These are phyloP conservation scores for Vitis cinerea DNA, from an alignment of 164 flowering plant species.

Conservation along the genomic window DNA sequence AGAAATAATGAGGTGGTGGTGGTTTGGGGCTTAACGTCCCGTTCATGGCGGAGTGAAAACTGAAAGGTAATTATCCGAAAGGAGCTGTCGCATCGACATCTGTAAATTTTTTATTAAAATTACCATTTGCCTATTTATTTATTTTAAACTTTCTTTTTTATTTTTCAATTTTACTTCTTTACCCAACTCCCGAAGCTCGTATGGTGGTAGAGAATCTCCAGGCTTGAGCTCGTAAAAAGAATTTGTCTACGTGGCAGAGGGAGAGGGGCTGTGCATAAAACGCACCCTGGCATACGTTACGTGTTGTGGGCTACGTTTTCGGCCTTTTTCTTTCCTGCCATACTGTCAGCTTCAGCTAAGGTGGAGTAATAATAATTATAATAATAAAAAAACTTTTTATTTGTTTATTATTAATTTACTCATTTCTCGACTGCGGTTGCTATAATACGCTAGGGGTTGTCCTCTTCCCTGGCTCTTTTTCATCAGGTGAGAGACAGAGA, in stretches of 20 bases:
- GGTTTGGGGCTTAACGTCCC: too few relatives aligned
- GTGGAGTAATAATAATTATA: background rate
- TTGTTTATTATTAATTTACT: too few relatives aligned
- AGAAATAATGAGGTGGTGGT: too few relatives aligned
- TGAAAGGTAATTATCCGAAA: too few relatives aligned
- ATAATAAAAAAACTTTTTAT: background rate
- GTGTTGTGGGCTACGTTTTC: background rate
- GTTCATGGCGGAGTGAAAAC: too few relatives aligned
- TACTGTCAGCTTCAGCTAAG: conserved; percentile 1
- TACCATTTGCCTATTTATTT: too few relatives aligned
- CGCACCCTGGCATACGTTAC: background rate
- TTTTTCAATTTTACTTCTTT: too few relatives aligned
- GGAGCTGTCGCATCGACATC: too few relatives aligned
- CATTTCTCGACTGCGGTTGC: background rate
- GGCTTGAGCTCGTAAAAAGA: background rate
- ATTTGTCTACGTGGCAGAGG: background rate
- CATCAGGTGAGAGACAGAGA: background rate
- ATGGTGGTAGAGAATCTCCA: too few relatives aligned
- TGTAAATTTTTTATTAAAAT: too few relatives aligned
- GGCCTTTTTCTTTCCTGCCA: background rate
- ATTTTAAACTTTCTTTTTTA: too few relatives aligned
- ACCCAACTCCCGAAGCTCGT: too few relatives aligned
- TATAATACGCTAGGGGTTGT: conserved; percentile 4
- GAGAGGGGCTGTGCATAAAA: background rate
- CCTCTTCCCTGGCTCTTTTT: background rate